These are phyloP conservation scores for Coleophoma crateriformis DNA, from an alignment of 2,329 filamentous ascomycete species.

Conservation along the genomic window DNA sequence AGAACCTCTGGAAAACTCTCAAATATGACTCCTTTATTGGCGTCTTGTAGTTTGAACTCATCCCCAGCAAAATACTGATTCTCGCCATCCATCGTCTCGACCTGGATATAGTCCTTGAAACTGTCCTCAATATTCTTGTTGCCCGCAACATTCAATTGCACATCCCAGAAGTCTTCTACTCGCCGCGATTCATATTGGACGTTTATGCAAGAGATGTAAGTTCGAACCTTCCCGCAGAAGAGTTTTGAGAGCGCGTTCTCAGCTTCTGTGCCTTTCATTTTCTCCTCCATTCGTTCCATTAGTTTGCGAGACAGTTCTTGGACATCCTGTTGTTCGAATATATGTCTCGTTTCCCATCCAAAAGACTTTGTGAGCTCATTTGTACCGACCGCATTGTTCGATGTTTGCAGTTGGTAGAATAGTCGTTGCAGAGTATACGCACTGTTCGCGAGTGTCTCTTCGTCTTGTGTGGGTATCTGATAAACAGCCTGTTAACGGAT, in stretches of 20 bases:
- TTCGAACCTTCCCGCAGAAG: conserved; percentile 97
- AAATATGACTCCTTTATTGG: conserved; percentile 97
- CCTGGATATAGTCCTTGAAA: conserved; percentile 93
- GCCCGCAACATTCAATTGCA: conserved; percentile 92
- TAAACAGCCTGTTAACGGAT: conserved; percentile 69
- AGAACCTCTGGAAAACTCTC: conserved; percentile 90
- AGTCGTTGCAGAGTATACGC: conserved; percentile 90
- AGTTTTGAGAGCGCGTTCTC: conserved; percentile 85
- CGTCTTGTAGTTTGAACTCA: conserved; percentile 87
- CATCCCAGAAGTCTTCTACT: conserved; percentile 97
- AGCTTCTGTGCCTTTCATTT: conserved; percentile 93
- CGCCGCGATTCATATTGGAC: conserved; percentile 96
- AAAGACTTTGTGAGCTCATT: conserved; percentile 94
- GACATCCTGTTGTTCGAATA: conserved; percentile 98
- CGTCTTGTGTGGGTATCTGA: conserved; percentile 86
- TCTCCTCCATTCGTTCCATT: conserved; percentile 95
- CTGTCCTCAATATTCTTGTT: conserved; percentile 92
- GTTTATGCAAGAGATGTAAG: conserved; percentile 97
- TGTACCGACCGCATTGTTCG: conserved; percentile 75
- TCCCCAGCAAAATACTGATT: conserved; percentile 96
- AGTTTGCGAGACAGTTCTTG: conserved; percentile 94
- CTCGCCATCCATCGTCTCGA: conserved; percentile 94
- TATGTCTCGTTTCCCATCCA: conserved; percentile 95
- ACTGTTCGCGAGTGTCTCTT: conserved; percentile 77
- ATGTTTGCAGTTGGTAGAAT: conserved; percentile 93